phyloP scores from a whole-genome alignment of 805 yeast genomes.

The Saitoella complicata region DNA sequence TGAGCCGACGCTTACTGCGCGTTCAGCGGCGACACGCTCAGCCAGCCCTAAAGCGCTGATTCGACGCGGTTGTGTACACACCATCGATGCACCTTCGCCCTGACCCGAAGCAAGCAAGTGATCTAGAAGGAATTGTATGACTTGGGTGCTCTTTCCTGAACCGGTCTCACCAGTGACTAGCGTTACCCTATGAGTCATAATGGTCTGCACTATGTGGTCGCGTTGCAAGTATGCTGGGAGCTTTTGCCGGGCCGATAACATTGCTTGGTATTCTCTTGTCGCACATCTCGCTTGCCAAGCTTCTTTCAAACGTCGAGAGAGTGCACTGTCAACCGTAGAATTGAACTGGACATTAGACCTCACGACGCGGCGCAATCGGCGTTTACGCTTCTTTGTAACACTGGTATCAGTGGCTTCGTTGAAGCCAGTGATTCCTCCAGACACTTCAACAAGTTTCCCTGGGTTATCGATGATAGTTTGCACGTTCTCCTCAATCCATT shows the following conservation, averaged over 20 bases:
- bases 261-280: slow-evolving; percentile 20
- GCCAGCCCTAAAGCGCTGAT: slow-evolving; percentile 91
- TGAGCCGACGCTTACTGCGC: slow-evolving; percentile 44
- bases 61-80: slow-evolving; percentile 93
- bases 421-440: slow-evolving; percentile 13
- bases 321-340: slow-evolving; percentile 19
- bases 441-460: slow-evolving; percentile 39
- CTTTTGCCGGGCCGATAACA: slow-evolving; percentile 32
- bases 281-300: neutral
- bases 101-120: slow-evolving; percentile 28
- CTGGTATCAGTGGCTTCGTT: slow-evolving; percentile 11
- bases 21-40: slow-evolving; percentile 76
- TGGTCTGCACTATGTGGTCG: slow-evolving; percentile 36
- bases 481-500: slow-evolving; percentile 60
- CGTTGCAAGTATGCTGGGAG: slow-evolving; percentile 78
- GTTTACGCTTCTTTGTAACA: slow-evolving; percentile 1
- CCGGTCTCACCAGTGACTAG: slow-evolving; percentile 94
- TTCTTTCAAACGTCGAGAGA: slow-evolving; percentile 21
- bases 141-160: slow-evolving; percentile 91
- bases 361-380: neutral
- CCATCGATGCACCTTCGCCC: slow-evolving; percentile 36
- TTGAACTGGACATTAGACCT: neutral
- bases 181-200: slow-evolving; percentile 46
- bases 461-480: slow-evolving; percentile 50
- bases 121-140: slow-evolving; percentile 78